These are phyloP conservation scores for Salisapilia sapeloensis DNA, from an alignment of 352 stramenopile species.

Conservation along the genomic window DNA sequence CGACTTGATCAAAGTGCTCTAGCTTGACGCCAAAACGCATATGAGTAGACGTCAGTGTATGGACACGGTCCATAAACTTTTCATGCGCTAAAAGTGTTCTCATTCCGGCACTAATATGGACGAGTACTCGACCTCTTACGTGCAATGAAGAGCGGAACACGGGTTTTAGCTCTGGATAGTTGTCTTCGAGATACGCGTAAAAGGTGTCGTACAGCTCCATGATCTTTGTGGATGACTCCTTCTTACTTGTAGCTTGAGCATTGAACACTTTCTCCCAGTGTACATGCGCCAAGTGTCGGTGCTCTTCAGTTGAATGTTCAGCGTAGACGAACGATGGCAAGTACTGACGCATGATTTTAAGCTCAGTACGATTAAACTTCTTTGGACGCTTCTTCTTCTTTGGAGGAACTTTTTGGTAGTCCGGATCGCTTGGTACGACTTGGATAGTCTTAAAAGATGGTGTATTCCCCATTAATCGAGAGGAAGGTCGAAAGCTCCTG, in stretches of 20 bases:
- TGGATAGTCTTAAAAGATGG: too few relatives aligned
- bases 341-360: slow-evolving; percentile 19
- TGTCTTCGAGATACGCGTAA: slow-evolving; percentile 20
- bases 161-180: slow-evolving; percentile 24
- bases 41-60: slow-evolving; percentile 25
- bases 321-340: slow-evolving; percentile 16
- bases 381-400: slow-evolving; percentile 1
- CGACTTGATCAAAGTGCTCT: slow-evolving; percentile 21
- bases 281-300: slow-evolving; percentile 12
- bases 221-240: slow-evolving; percentile 9
- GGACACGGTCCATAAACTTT: slow-evolving; percentile 15
- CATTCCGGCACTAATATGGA: slow-evolving; percentile 36
- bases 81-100: slow-evolving; percentile 18
- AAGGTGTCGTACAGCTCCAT: slow-evolving; percentile 30
- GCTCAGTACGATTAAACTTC: slow-evolving; percentile 5
- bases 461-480: too few relatives aligned
- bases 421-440: too few relatives aligned
- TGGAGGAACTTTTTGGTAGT: too few relatives aligned
- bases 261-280: slow-evolving; percentile 28
- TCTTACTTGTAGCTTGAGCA: slow-evolving; percentile 3
- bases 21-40: slow-evolving; percentile 24
- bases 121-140: slow-evolving; percentile 18
- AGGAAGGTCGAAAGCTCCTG: too few relatives aligned
- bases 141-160: slow-evolving; percentile 37
- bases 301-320: slow-evolving; percentile 19